Evolutionary conservation across 768 basidiomycete genomes (phyloP).

Genomic region (Boletus vermiculosoides): DNA sequence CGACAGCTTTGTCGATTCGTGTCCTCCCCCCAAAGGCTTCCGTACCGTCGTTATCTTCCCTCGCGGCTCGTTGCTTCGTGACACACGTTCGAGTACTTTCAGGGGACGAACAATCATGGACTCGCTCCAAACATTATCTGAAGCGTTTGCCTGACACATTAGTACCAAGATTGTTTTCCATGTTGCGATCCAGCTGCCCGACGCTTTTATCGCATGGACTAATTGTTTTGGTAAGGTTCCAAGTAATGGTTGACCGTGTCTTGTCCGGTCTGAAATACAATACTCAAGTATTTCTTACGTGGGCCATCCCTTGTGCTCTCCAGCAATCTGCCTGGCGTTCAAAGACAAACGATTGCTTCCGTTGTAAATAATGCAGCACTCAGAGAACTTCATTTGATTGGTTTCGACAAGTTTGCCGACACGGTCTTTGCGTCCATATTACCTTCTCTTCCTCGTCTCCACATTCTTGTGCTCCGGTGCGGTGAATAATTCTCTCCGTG

Average conservation of each 20-base stretch:
- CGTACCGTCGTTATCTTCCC: constrained; percentile 45
- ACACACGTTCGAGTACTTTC: constrained; percentile 42
- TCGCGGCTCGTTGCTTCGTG: constrained; percentile 55
- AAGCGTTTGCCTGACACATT: constrained; percentile 51
- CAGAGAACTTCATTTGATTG: constrained; percentile 48
- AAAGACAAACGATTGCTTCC: constrained; percentile 46
- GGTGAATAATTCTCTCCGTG: constrained; percentile 3
- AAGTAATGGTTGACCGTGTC: not conserved
- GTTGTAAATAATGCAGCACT: constrained; percentile 36
- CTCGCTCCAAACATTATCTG: constrained; percentile 39
- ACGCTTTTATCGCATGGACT: constrained; percentile 51
- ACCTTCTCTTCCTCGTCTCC: constrained; percentile 42
- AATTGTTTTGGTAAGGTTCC: constrained; percentile 49
- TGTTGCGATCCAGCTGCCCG: constrained; percentile 50
- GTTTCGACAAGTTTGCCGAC: constrained; percentile 54
- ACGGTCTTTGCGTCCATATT: constrained; percentile 50
- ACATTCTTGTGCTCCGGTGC: constrained; percentile 56
- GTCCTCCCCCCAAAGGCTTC: constrained; percentile 28
- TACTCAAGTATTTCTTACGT: constrained; percentile 54
- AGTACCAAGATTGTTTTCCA: constrained; percentile 49
- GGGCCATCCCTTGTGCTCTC: constrained; percentile 50
- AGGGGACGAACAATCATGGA: constrained; percentile 40
- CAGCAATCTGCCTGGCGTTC: constrained; percentile 52
- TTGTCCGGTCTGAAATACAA: not conserved
- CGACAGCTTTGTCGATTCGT: constrained; percentile 51